These are phyloP conservation scores for Saxophila tyrrhenica DNA, from an alignment of 495 filamentous ascomycete genomes.

Conservation along the genomic window DNA sequence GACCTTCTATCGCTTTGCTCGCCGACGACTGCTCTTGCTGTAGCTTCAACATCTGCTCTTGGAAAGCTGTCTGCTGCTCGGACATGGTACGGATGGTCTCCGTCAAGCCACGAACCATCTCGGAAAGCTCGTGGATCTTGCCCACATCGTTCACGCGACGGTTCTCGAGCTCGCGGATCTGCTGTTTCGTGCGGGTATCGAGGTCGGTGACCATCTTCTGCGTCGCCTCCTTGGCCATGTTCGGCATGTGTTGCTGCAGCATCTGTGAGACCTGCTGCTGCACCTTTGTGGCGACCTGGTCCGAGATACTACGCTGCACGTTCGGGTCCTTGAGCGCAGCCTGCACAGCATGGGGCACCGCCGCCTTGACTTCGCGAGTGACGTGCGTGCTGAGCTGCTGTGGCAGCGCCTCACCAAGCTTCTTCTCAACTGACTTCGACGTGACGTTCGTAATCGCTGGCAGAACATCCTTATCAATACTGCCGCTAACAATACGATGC, in stretches of 20 bases:
- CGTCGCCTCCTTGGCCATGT: slow-evolving; percentile 43
- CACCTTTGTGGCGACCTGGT: slow-evolving; percentile 52
- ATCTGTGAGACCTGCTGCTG: slow-evolving; percentile 54
- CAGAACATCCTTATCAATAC: slow-evolving; percentile 54
- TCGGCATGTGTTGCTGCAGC: slow-evolving; percentile 52
- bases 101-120: slow-evolving; percentile 56
- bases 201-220: slow-evolving; percentile 53
- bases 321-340: slow-evolving; percentile 59
- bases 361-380: slow-evolving; percentile 43
- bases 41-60: slow-evolving; percentile 44
- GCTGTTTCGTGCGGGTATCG: slow-evolving; percentile 51
- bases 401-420: slow-evolving; percentile 43
- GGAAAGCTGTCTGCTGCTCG: slow-evolving; percentile 50
- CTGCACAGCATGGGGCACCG: slow-evolving; percentile 44
- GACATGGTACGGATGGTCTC: slow-evolving; percentile 64
- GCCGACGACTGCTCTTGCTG: slow-evolving; percentile 4
- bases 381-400: slow-evolving; percentile 39
- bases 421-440: slow-evolving; percentile 41
- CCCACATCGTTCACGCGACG: slow-evolving; percentile 56
- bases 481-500: slow-evolving; percentile 52
- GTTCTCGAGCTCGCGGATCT: slow-evolving; percentile 54
- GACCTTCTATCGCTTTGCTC: not conserved
- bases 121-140: slow-evolving; percentile 76
- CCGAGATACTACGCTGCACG: slow-evolving; percentile 54
- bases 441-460: slow-evolving; percentile 35